phyloP scores from a whole-genome alignment of 2,329 filamentous ascomycete species.

The Pseudogymnoascus sp. region DNA sequence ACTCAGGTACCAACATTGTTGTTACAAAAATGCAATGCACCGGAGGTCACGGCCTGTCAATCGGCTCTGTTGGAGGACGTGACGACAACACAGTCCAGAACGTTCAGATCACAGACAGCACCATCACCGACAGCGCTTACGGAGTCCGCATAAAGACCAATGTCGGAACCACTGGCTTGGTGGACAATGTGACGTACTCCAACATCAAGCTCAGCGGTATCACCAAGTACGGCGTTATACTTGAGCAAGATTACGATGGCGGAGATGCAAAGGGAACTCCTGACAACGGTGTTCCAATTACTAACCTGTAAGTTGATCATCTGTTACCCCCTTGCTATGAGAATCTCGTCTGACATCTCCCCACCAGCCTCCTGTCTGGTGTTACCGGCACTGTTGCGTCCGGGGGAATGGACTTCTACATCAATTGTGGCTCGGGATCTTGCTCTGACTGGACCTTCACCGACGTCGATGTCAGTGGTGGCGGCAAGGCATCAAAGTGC shows the following conservation, averaged over 20 bases:
- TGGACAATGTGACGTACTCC: conserved; percentile 38
- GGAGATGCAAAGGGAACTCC: conserved; percentile 21
- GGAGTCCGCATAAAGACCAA: conserved; percentile 36
- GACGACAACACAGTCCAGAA: conserved; percentile 22
- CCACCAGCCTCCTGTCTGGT: too few relatives aligned
- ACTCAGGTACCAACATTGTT: conserved; percentile 28
- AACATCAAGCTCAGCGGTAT: conserved; percentile 40
- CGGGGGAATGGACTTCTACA: too few relatives aligned
- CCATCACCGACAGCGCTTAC: conserved; percentile 26
- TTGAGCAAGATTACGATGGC: conserved; percentile 42
- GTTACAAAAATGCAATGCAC: conserved; percentile 25
- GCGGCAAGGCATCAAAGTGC: too few relatives aligned
- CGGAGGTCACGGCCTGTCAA: conserved; percentile 28
- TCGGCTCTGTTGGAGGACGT: conserved; percentile 30
- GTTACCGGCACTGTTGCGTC: too few relatives aligned
- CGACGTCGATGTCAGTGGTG: too few relatives aligned
- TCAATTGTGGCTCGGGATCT: too few relatives aligned
- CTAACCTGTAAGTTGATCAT: too few relatives aligned
- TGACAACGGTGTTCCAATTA: too few relatives aligned
- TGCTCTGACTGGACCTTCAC: too few relatives aligned
- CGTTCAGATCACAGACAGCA: conserved; percentile 25
- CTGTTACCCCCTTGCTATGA: too few relatives aligned
- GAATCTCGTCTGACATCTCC: too few relatives aligned
- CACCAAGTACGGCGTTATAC: conserved; percentile 42
- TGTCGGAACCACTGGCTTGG: conserved; percentile 32